Base-by-base conservation (phyloP, 2,329 filamentous ascomycete species). In the Aspergillus neotritici region DNA sequence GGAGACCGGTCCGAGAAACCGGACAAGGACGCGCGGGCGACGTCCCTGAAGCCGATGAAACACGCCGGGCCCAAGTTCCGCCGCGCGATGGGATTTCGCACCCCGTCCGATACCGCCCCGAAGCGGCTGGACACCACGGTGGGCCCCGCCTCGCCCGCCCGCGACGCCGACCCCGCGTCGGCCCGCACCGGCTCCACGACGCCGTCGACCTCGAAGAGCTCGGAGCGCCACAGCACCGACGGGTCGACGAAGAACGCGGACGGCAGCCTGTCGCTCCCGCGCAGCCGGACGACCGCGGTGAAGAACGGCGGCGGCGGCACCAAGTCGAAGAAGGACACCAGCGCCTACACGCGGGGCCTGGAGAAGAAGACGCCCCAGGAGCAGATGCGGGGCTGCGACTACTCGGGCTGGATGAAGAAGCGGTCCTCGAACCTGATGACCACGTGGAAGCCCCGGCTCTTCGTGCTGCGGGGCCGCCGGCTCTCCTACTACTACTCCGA, bases 391-490 rank as follows among this genome's bases (percentile, higher is more conserved):
- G 82, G 81, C 48, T 91, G 88, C 43, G 91, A 98, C 61, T 97
- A 95, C 64, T 91, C 84, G 58, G 93, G 93, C 1, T 98, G 93
- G 93, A 98, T 98, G 93, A 97, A 93, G 75, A 98, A 98, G 77
- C 90, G 94, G 68, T 95, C 88, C 47, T 91, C 88, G 1, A 93
- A 91, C 58, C 74, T 97, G 29, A 95, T 98, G 84, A 89, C 89
- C 2, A 95, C 90, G 2, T 98, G 93, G 93, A 98, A 97, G 62
- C 86, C 90, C 10, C 83, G 93, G 10, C 76, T 97, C n/a, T 98
- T 98, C 61, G 84, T 98, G 6, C 79, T 98, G 45, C 90, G 89
- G 59, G 93, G 93, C 25, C 83, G 91, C 40, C 83, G 93, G 4
- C 73, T 98, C 25, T 89, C 90, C 0, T 98, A 98, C 70, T 98